Evolutionary conservation across 73 alveolate species (phyloP).

Genomic region (Uronychia binucleata): DNA sequence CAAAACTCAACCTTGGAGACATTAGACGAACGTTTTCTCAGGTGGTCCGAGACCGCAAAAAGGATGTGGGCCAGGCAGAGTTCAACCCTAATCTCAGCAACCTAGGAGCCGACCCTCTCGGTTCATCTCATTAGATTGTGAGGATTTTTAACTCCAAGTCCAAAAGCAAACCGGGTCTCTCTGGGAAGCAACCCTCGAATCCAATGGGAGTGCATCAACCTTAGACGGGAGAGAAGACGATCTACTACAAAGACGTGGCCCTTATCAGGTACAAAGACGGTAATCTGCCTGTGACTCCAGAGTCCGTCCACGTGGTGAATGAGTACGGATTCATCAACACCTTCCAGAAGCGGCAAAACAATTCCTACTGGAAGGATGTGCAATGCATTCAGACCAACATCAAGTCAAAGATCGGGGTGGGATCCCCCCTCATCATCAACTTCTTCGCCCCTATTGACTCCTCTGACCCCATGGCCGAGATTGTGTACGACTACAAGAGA

Average conservation of each 20-base stretch:
- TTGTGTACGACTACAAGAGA: constrained; percentile 39
- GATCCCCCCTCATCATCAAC: constrained; percentile 50
- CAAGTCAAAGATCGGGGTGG: constrained; percentile 58
- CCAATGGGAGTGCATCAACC: too few relatives aligned
- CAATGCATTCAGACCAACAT: constrained; percentile 55
- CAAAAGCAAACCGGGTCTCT: too few relatives aligned
- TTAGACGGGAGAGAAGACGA: constrained; percentile 19
- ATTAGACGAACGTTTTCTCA: constrained; percentile 40
- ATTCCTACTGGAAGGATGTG: constrained; percentile 55
- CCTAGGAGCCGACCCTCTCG: too few relatives aligned
- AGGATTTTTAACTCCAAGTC: too few relatives aligned
- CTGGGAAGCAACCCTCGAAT: too few relatives aligned
- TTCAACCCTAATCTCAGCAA: not conserved
- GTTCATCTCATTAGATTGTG: too few relatives aligned
- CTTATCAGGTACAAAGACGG: constrained; percentile 36
- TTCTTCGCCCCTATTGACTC: constrained; percentile 58
- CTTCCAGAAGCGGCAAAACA: constrained; percentile 51
- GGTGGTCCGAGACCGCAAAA: constrained; percentile 41
- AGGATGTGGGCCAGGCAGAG: not conserved
- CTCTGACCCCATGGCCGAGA: constrained; percentile 42
- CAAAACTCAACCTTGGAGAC: constrained; percentile 45
- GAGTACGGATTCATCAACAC: constrained; percentile 59
- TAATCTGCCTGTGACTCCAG: constrained; percentile 25
- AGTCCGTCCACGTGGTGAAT: constrained; percentile 39
- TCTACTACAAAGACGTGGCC: constrained; percentile 61